Evolutionary conservation across 148 eudicot genomes (phyloP).

Genomic region (Polygonum maritimum): DNA sequence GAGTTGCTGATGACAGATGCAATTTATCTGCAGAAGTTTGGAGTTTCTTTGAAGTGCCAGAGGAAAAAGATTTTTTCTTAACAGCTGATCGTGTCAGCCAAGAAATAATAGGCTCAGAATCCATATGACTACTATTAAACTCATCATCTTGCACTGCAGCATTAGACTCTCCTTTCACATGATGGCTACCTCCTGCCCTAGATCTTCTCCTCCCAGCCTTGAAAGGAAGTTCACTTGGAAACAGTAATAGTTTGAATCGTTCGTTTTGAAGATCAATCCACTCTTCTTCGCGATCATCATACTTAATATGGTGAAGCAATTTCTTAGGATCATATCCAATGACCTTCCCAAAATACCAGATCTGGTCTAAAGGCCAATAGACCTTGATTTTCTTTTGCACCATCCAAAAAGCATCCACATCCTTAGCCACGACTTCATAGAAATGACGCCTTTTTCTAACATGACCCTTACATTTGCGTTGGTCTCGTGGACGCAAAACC

Average conservation of each 20-base stretch:
- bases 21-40: slow-evolving; percentile 23
- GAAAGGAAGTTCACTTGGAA: slow-evolving; percentile 70
- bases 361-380: slow-evolving; percentile 90
- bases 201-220: slow-evolving; percentile 24
- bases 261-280: slow-evolving; percentile 26
- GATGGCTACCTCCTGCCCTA: slow-evolving; percentile 14
- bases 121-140: slow-evolving; percentile 28
- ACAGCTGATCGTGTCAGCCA: slow-evolving; percentile 68
- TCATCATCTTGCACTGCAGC: slow-evolving; percentile 23
- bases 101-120: slow-evolving; percentile 79
- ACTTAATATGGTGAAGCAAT: slow-evolving; percentile 74
- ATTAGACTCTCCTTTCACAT: slow-evolving; percentile 13
- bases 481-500: slow-evolving; percentile 54
- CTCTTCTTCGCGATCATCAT: slow-evolving; percentile 90
- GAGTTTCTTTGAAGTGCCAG: slow-evolving; percentile 37
- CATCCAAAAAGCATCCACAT: slow-evolving; percentile 62
- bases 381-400: slow-evolving; percentile 72
- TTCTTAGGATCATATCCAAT: slow-evolving; percentile 53
- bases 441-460: slow-evolving; percentile 62
- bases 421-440: slow-evolving; percentile 50
- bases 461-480: slow-evolving; percentile 35
- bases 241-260: slow-evolving; percentile 42
- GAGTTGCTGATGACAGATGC: slow-evolving; percentile 25
- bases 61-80: slow-evolving; percentile 37
- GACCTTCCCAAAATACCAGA: slow-evolving; percentile 85